phyloP scores from a whole-genome alignment of 73 alveolate genomes.

The Symbiodinium pilosum region DNA sequence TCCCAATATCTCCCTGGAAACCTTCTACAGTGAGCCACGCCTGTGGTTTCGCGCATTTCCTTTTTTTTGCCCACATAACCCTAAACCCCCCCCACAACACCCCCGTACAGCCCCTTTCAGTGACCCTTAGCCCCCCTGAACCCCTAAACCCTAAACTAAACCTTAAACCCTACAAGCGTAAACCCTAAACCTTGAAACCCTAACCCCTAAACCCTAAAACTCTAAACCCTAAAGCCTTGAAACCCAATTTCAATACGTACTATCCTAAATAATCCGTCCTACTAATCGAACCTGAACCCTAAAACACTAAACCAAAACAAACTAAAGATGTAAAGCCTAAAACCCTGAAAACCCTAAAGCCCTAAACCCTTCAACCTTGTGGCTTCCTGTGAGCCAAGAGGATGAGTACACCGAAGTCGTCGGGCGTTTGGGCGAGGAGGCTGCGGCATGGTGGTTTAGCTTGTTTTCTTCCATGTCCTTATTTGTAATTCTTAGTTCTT shows the following conservation, averaged over 20 bases:
- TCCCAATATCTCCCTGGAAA: no score
- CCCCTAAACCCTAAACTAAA: no score
- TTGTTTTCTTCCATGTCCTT: no score
- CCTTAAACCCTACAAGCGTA: background rate
- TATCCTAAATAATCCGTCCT: no score
- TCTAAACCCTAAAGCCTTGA: background rate
- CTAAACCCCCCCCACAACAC: no score
- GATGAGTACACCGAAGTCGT: background rate
- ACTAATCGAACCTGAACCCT: background rate
- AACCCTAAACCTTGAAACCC: background rate
- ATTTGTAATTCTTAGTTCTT: no score
- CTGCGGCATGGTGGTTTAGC: background rate
- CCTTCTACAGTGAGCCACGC: no score
- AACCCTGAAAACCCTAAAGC: background rate
- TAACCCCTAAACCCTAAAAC: background rate
- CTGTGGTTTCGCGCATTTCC: no score
- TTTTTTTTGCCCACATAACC: no score
- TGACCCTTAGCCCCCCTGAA: no score
- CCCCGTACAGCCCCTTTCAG: no score
- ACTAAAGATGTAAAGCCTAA: background rate
- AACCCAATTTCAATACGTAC: background rate
- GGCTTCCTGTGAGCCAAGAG: background rate
- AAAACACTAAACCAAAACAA: background rate
- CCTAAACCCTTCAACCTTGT: background rate
- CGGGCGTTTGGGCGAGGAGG: slow-evolving; percentile 11